Evolutionary conservation across 1,284 basidiomycete species (phyloP).

Genomic region (Puccinia hordei): DNA sequence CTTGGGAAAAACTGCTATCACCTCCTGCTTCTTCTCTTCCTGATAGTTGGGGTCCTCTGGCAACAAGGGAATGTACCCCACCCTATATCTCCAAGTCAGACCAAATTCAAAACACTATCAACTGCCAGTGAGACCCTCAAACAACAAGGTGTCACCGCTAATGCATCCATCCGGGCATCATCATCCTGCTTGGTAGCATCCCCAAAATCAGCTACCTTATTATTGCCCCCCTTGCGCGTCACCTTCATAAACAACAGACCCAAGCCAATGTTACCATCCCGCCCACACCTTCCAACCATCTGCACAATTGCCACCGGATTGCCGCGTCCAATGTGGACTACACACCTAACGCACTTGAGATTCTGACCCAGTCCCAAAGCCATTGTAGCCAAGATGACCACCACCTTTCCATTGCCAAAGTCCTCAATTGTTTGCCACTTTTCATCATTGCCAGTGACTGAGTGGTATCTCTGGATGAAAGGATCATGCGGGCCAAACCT

Average conservation of each 20-base stretch:
- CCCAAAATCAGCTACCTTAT: neutral
- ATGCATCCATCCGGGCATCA: neutral
- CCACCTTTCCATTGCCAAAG: neutral
- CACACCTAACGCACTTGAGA: neutral
- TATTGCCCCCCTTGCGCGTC: neutral
- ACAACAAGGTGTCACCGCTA: neutral
- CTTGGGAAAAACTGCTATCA: neutral
- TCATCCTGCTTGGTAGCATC: neutral
- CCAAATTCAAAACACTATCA: neutral
- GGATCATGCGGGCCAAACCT: neutral
- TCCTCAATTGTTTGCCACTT: neutral
- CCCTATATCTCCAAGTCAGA: neutral
- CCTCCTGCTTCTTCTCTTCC: neutral
- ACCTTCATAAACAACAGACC: neutral
- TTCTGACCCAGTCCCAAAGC: neutral
- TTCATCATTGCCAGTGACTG: neutral
- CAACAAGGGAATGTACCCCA: neutral
- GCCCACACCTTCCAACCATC: slow-evolving; percentile 4
- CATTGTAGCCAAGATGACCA: neutral
- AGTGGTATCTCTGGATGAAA: neutral
- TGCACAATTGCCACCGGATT: neutral
- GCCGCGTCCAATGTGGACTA: neutral
- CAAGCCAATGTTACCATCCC: neutral
- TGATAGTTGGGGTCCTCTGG: neutral
- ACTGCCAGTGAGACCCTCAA: neutral